Base-by-base conservation (phyloP, 2,329 filamentous ascomycete genomes). In the Hirsutella rhossiliensis region DNA sequence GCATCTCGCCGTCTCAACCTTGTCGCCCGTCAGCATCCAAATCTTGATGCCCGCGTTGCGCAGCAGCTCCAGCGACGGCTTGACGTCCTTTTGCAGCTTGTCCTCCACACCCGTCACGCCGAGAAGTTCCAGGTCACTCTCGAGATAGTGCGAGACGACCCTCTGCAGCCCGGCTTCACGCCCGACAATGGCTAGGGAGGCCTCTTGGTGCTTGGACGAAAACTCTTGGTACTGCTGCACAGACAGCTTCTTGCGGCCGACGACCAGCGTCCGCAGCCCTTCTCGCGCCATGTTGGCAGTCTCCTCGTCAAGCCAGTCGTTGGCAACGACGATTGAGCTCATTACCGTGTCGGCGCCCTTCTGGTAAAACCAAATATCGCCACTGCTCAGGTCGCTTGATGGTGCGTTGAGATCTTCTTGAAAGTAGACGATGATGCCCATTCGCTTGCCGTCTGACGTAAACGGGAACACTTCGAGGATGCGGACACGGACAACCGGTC, bases 221-320 rank as follows among this genome's bases (percentile, higher is more conserved):
- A 98, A 98, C 36, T 89, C 82, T 36, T 78, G 72, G 58, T 96
- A 97, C 54, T 89, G 84, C 52, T 83, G 75, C 6, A 70, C 54
- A 0, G 87, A 90, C 6, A 98, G 71, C 54, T 80, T 82, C 62
- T 92, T 95, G 40, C 94, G 79, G n/a, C 92, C 94, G 23, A 98
- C 84, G 6, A 98, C 92, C 6, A 98, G 73, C 1, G 92, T 98
- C 46, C 92, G 82, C 41, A 98, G 70, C 34, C 92, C 92, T 69
- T 98, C 94, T 40, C 92, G 81, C 6, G 94, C 94, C 94, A 98
- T 98, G 61, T 98, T 98, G n/a, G 87, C 87, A 0, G 92, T 97
- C 62, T 98, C 92, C 62, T 98, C 92, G 53, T 98, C 92, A 0
- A 98, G 78, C 94, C 92, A 98, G 66, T 98, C 92, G 57, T 97